A percentile compares a stretch with the other conserved stretches of the same genome.
phyloP scores from a whole-genome alignment of 345 rosid genomes.

The Eutrema yunnanense region DNA sequence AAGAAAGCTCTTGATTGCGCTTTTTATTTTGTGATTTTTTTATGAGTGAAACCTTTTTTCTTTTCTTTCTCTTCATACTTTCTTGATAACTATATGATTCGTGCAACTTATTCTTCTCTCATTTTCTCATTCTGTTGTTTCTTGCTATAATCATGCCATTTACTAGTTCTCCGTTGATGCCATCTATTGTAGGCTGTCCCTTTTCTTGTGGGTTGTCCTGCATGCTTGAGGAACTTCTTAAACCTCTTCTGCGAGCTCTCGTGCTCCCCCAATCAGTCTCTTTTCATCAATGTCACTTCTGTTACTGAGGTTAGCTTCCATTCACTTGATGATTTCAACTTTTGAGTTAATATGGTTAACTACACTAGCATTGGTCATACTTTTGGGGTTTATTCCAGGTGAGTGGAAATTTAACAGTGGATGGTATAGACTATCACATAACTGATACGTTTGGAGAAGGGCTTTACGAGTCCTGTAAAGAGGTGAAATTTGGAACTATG shows the following conservation, averaged over 20 bases:
- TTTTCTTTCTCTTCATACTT: background rate
- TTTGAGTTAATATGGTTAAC: background rate
- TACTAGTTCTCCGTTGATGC: slow-evolving; percentile 1
- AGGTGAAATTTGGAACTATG: slow-evolving; percentile 97
- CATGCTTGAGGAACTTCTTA: slow-evolving; percentile 93
- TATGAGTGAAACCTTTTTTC: background rate
- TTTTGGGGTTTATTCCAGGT: slow-evolving; percentile 40
- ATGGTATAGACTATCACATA: slow-evolving; percentile 69
- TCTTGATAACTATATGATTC: background rate
- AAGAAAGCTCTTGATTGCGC: background rate
- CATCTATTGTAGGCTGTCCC: slow-evolving; percentile 66
- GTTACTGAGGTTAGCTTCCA: slow-evolving; percentile 59
- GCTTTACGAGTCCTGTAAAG: slow-evolving; percentile 85
- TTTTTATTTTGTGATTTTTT: background rate
- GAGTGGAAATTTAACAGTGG: slow-evolving; percentile 76
- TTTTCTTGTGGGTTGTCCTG: slow-evolving; percentile 96
- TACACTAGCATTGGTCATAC: slow-evolving; percentile 12
- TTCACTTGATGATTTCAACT: background rate
- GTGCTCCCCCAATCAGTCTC: slow-evolving; percentile 90
- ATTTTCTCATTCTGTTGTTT: background rate
- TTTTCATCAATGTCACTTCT: slow-evolving; percentile 85
- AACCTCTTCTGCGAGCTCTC: slow-evolving; percentile 92
- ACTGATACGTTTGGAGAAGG: slow-evolving; percentile 79
- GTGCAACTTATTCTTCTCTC: background rate
- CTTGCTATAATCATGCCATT: slow-evolving; percentile 2